Base-by-base conservation (phyloP, 2,329 filamentous ascomycete genomes). In the Aspergillus sojae region DNA sequence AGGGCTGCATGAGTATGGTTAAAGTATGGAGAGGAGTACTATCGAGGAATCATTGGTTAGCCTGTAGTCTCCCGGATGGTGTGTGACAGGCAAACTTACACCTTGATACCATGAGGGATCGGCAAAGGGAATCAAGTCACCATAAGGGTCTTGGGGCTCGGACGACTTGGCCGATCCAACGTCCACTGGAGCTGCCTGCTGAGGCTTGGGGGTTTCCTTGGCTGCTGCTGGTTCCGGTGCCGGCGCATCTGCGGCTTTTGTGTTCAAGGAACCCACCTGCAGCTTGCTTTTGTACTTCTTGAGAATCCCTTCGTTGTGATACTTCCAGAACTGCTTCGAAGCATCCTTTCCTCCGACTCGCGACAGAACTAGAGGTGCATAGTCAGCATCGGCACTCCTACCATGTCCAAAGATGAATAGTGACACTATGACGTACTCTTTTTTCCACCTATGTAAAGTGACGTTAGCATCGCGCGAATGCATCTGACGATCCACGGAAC, bases 21-120 rank as follows among this genome's bases (percentile, higher is more conserved):
- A 86, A 91, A 96, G 86, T 97, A 98, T 32, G 94, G 93, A 1
- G 94, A 97, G 82, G 96, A 92, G 81, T 97, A 96, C 91, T 96
- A 48, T 36, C 14, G 62, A 30, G 34, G 60, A 67, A 32, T 50
- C 26, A 46, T 9, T 66, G 41, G 70, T 67, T 53, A 60, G 61
- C 46, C n/a, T 23, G 21, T 28, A 16, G 4, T 32, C 21, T 50
- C 48, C 23, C 4, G 1, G 1, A 45, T 21, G 16, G 14, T 53
- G 3, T 28, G 10, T 14, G n/a, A 14, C 14, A 10, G 12, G 14
- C 21, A 57, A 58, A 83, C 92, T 79, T 84, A 96, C 93, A 69
- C 89, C 90, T 79, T 97, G 94, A 80, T 97, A 97, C 95, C 95
- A 99, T 54, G 87, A 88, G 14, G 95, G 95, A 73, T 99, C 95